Base-by-base conservation (phyloP, 1,284 basidiomycete genomes). In the Ceratobasidium papillatum region DNA sequence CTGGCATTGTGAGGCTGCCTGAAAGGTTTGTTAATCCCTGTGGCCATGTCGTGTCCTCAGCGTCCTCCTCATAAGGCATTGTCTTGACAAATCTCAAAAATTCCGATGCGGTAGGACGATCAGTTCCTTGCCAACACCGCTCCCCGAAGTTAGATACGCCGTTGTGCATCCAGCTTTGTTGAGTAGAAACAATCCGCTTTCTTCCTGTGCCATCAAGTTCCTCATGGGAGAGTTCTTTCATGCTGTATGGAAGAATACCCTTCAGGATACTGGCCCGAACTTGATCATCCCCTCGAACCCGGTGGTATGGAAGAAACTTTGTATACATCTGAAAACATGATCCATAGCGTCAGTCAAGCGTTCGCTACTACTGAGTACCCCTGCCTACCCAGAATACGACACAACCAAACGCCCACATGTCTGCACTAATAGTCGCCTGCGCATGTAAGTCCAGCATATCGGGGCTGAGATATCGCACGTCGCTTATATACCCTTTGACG, bases 331-430 rank as follows among this genome's bases (percentile, higher is more conserved):
- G 49, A 25, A 22, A 14, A 49, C n/a, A n/a, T n/a, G n/a, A n/a
- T n/a, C n/a, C n/a, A n/a, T n/a, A n/a, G n/a, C n/a, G n/a, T n/a
- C n/a, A n/a, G n/a, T n/a, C n/a, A n/a, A 11, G 47, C 22, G 22
- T n/a, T 49, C 47, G 14, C 47, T 43, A 43, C 41, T 43, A 12
- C 4, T 27, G 4, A 56, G 4, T 30, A 30, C 1, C 12, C 22
- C 12, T 11, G 17, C 47, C 36, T 32, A 68, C 65, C 65, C 65
- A 68, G n/a, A 54, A 68, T 25, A 56, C 49, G 14, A 68, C 43
- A 38, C 65, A 68, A 7, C 65, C 65, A 43, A 56, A 58, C 8
- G 65, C 49, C 65, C 65, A 68, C 51, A 68, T 68, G 19, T 68
- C 65, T 0, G 51, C 34, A 1, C 19, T 12, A 1, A 19, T 25